phyloP scores from a whole-genome alignment of 129 eudicot genomes.

The Scalesia atractyloides region DNA sequence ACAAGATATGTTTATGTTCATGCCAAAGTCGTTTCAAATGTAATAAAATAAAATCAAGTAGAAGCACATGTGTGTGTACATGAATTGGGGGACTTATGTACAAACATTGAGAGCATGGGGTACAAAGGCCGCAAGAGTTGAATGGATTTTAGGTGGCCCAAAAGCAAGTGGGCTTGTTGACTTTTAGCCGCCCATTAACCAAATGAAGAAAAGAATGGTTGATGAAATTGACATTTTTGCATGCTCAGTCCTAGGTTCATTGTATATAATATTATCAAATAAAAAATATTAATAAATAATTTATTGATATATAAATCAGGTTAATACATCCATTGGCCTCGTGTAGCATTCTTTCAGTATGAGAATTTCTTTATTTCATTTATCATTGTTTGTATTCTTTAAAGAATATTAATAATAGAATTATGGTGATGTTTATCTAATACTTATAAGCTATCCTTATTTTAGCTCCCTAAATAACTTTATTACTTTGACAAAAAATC shows the following conservation, averaged over 20 bases:
- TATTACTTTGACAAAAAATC: neutral
- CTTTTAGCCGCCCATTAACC: constrained; percentile 22
- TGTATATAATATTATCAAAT: neutral
- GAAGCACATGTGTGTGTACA: constrained; percentile 29
- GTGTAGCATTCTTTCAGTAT: constrained; percentile 31
- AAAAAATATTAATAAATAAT: neutral
- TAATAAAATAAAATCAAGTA: neutral
- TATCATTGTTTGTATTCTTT: neutral
- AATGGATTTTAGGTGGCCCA: constrained; percentile 26
- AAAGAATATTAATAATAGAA: neutral
- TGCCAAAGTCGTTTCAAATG: constrained; percentile 60
- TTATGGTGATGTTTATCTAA: neutral
- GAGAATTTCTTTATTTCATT: constrained; percentile 21
- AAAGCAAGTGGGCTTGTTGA: constrained; percentile 27
- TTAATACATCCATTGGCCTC: constrained; percentile 22
- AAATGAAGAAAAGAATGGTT: constrained; percentile 8
- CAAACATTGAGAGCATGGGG: constrained; percentile 1
- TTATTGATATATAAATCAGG: neutral
- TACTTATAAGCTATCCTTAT: neutral
- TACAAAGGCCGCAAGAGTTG: constrained; percentile 27
- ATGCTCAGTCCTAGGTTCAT: constrained; percentile 27
- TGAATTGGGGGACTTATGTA: constrained; percentile 18
- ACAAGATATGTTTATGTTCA: constrained; percentile 59
- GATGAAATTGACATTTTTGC: constrained; percentile 23
- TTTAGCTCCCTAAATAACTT: too few relatives aligned